Evolutionary conservation across 2,329 filamentous ascomycete genomes (phyloP), one percentile per base, ranked within the genome.

Genomic region (Triangularia setosa): DNA sequence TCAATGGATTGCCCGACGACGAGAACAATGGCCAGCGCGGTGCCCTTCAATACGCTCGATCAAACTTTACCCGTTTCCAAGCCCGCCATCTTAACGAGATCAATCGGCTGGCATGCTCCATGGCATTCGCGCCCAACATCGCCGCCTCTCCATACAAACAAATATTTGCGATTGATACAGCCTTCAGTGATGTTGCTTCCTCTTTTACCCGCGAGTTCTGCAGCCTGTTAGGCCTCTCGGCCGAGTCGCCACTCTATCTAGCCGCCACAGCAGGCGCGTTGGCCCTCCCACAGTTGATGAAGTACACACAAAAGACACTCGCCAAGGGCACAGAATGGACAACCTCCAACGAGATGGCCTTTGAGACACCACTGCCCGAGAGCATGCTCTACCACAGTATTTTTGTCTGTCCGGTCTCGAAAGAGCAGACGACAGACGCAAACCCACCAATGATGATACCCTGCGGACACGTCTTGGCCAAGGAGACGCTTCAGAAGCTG

Each of bases 381-480:
- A 83, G 80, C 69, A 87, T 87, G 84, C 80, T 88, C 58, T 99
- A 96, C 80, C 95, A 99, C 76, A 91, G 91, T 63, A 97, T 99
- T 73, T 99, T 99, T 74, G 95, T 99, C 52, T 99, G 95, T 73
- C 95, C 95, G 0, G 95, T 99, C 4, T 93, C 90, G 72, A 98
- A 98, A 76, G 95, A 97, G 74, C 95, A 99, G 77, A 93, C 91
- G 0, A 99, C 94, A 0, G 93, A 96, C 72, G 79, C 84, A 24
- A 99, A 99, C 75, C 95, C 95, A 11, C 93, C 95, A 1, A 96
- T 98, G 90, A 95, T 97, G 86, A 88, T 99, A 73, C 91, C 92
- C 0, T 99, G 95, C 73, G 94, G 95, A 5, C 95, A 99, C 78
- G 94, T 97, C 60, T 89, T 99, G 65, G 93, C 93, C 18, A 85